Evolutionary conservation across 805 yeast genomes (phyloP).

Genomic region (Candida taoyuanica): DNA sequence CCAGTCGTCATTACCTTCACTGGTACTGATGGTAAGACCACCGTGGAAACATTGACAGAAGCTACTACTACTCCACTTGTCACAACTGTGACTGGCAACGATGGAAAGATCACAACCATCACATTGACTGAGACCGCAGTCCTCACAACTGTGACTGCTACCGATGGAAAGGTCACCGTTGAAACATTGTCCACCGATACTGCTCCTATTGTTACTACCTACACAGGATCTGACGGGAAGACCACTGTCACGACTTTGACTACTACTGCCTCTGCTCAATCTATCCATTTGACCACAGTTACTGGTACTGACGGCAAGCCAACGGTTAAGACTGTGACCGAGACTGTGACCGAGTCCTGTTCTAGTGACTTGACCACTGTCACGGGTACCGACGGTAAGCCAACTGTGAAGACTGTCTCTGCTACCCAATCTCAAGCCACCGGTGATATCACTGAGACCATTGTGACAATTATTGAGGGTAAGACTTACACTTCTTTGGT

Average conservation of each 20-base stretch:
- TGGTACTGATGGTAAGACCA: not conserved
- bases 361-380: not conserved
- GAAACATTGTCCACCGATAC: not conserved
- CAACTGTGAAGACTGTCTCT: not conserved
- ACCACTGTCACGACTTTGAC: not conserved
- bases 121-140: not conserved
- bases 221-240: not conserved
- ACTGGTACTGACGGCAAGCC: not conserved
- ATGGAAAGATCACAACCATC: not conserved
- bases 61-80: not conserved
- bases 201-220: not conserved
- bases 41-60: not conserved
- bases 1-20: not conserved
- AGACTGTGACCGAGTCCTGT: not conserved
- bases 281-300: no score
- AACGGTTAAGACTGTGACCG: conserved; percentile 1
- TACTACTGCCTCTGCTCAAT: not conserved
- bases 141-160: not conserved
- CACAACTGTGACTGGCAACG: not conserved
- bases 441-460: not conserved
- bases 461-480: not conserved
- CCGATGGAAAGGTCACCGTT: not conserved
- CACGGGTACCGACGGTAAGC: not conserved
- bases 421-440: not conserved
- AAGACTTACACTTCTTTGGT: not conserved